Evolutionary conservation across 2,329 filamentous ascomycete genomes (phyloP), one percentile per base, ranked within the genome.

Genomic region (Volutella citrinella): DNA sequence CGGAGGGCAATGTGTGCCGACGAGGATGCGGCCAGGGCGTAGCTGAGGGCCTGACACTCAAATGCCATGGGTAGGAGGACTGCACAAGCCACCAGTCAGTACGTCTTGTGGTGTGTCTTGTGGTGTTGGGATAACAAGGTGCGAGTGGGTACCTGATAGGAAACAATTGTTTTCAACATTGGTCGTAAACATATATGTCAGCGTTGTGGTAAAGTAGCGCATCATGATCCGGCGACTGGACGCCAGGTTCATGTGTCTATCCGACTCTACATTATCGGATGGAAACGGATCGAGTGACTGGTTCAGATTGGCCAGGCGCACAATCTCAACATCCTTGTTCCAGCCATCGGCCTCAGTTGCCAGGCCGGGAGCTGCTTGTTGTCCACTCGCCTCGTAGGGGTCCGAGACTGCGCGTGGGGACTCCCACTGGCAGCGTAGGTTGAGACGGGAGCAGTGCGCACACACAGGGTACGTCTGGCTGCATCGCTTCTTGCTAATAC

Each of bases 1-100:
- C 45, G 36, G 6, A 49, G 21, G 3, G 46, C 45, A 6, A 50
- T 32, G 26, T 51, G 48, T 6, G 40, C 34, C 1, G 48, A 51
- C 7, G 48, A 38, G 42, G 34, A 51, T 18, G 48, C 45, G 9
- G 38, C 39, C n/a, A 48, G 14, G 5, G 47, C 42, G 27, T 48
- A 37, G 27, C 43, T 34, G 7, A 51, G 33, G 10, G 33, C 18
- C 10, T 32, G 35, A 22, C 38, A 50, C 26, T 51, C 46, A 27
- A 50, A 48, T 3, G 48, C 42, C 42, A 51, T 43, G 5, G 47
- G 48, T 16, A 51, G 27, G 4, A 50, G 21, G 13, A 48, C 46
- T 46, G 15, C n/a, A n/a, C n/a, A n/a, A n/a, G 10, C 3, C 7
- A 15, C 4, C 12, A n/a, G 22, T 32, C 14, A 30, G n/a, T 17